Base-by-base conservation (phyloP, 1,139 yeast species). In the Magnusiomyces clavatus region DNA sequence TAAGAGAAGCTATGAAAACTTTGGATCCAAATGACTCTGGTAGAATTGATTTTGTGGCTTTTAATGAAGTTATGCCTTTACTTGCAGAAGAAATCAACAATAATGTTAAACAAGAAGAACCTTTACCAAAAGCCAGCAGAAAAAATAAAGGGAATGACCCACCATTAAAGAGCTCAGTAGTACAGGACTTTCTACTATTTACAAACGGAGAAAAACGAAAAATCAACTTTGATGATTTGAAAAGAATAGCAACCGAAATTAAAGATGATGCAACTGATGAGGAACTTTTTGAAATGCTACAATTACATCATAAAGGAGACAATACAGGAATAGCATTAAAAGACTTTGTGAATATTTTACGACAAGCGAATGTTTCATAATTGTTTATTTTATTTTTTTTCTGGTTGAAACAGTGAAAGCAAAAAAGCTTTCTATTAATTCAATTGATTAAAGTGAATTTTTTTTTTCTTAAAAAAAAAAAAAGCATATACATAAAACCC, bases 261-360 rank as follows among this genome's bases (percentile, higher is more conserved):
- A 64, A 65, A 38, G 68, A 70, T 47, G 54, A 56, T 20, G 64
- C 63, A 3, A 54, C 62, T 1, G 62, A 61, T 4, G 60, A 57
- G 13, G 70, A 70, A 14, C 58, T 70, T 39, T 48, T 46, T 19
- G 65, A 61, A 19, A 69, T 70, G 73, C 53, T 69, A 35, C 50
- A 53, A 11, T 52, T 62, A 34, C 61, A 65, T 13, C 57, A 59
- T 31, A 64, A 51, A 34, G 50, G 37, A 8, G 52, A 54, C 2
- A 62, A 19, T n/a, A 19, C 24, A 12, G 42, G 8, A 24, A 24
- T 24, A 24, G 8, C 31, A 24, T 24, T 24, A 24, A 24, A 24
- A 24, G 31, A 24, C 8, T 24, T 24, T 24, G 4, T 5, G 6
- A 24, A 24, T 8, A 24, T 24, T 24, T 24, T 24, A 24, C 31